Evolutionary conservation across 768 basidiomycete genomes (phyloP), one percentile per base, ranked within the genome.

Genomic region (Roridomyces roridus): DNA sequence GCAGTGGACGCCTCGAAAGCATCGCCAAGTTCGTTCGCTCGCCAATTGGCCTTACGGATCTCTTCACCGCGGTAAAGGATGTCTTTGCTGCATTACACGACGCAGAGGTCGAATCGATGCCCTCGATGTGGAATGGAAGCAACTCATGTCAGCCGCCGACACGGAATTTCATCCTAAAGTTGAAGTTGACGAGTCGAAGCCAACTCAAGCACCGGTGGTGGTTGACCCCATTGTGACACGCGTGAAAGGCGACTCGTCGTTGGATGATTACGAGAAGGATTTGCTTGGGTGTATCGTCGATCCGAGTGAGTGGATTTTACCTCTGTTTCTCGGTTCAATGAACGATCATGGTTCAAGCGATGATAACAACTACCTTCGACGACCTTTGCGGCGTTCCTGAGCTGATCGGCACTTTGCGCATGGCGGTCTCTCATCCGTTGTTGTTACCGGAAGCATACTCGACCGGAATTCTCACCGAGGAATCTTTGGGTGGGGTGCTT

Each of bases 401-500:
- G 20, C 10, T 34, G 14, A 46, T 46, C 20, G 46, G 26, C 24
- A 26, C 46, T 8, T 24, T 46, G 23, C 46, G 46, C 10, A 46
- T 24, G 46, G 29, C 17, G 8, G 29, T 46, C 11, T 23, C 25
- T 8, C 24, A 17, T 17, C 29, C 46, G 10, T 9, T 46, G 9
- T 10, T 20, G 20, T 46, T 26, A 10, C 46, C 46, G 15, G 46
- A 25, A 17, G 46, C 46, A 15, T 46, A 17, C 46, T 25, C 14
- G 29, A 46, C 46, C 12, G 46, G 46, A 25, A 24, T 46, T 34
- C 25, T 46, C 11, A 20, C 24, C 11, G 11, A 46, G 11, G 12
- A 46, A 20, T 25, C 46, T 10, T 25, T 46, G 73, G 81, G 78
- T 12, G 88, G 88, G 9, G 86, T 84, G 45, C 74, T 88, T 47